phyloP scores from a whole-genome alignment of 345 rosid species.

The Gossypium sturtianum region DNA sequence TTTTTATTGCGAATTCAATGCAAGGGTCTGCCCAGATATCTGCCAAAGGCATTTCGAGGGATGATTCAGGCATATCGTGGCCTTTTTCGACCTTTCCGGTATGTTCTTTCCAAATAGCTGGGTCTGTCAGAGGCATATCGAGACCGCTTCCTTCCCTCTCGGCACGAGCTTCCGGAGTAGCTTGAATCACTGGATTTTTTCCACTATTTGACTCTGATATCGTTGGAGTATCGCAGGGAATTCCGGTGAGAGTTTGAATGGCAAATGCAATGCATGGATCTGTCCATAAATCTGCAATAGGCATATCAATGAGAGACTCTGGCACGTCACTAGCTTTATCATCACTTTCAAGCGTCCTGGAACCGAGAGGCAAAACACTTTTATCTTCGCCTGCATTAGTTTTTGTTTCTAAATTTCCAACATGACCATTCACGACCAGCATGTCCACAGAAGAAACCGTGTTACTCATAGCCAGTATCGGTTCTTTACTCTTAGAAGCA shows the following conservation, averaged over 20 bases:
- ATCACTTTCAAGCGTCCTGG: constrained; percentile 12
- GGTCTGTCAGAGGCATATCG: constrained; percentile 5
- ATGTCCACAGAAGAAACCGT: constrained; percentile 18
- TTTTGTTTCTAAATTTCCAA: constrained; percentile 21
- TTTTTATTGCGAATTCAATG: constrained; percentile 88
- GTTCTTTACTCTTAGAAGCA: constrained; percentile 17
- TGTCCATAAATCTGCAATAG: constrained; percentile 66
- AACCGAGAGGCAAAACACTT: constrained; percentile 10
- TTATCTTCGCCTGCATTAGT: constrained; percentile 10
- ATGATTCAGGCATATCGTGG: constrained; percentile 18
- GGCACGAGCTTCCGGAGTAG: constrained; percentile 16
- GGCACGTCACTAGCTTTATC: constrained; percentile 24
- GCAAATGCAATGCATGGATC: constrained; percentile 99
- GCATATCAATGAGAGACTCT: constrained; percentile 31
- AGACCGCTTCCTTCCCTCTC: constrained; percentile 16
- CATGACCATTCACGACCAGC: constrained; percentile 13
- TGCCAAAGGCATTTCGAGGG: constrained; percentile 29
- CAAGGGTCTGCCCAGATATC: constrained; percentile 88
- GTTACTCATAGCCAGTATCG: constrained; percentile 4
- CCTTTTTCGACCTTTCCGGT: constrained; percentile 17
- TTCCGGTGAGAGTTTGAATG: constrained; percentile 79
- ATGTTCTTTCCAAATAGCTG: constrained; percentile 16
- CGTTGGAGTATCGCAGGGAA: constrained; percentile 37
- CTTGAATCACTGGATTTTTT: constrained; percentile 12
- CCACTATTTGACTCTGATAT: constrained; percentile 29